phyloP scores from a whole-genome alignment of 1,284 basidiomycete genomes.

The Cutaneotrichosporon spelunceum region DNA sequence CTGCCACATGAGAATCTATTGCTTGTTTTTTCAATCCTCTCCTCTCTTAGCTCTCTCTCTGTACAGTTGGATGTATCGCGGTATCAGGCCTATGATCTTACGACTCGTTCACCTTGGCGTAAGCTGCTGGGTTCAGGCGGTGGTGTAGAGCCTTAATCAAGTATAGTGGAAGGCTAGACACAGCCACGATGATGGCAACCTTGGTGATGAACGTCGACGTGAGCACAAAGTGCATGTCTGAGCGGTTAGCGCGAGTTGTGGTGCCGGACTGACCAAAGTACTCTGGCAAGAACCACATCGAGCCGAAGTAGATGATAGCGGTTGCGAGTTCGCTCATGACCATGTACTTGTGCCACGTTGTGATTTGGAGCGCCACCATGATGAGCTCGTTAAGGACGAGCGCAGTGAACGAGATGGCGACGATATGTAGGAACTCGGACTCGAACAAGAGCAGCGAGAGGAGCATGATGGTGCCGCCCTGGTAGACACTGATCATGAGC shows the following conservation, averaged over 20 bases:
- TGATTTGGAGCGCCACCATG: conserved; percentile 98
- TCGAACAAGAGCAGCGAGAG: conserved; percentile 94
- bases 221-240: conserved; percentile 89
- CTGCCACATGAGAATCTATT: neutral
- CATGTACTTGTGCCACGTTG: conserved; percentile 98
- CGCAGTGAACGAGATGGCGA: conserved; percentile 96
- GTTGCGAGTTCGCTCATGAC: conserved; percentile 87
- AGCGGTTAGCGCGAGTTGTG: conserved; percentile 3
- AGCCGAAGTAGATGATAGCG: conserved; percentile 80
- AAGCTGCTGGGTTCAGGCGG: conserved; percentile 86
- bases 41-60: neutral
- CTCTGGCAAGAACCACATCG: conserved; percentile 90
- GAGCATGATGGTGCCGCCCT: conserved; percentile 99
- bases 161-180: conserved; percentile 87
- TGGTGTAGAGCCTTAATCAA: conserved; percentile 83
- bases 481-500: conserved; percentile 96
- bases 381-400: conserved; percentile 95
- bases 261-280: conserved; percentile 78
- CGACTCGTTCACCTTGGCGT: conserved; percentile 68
- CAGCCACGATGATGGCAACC: conserved; percentile 87
- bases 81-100: neutral
- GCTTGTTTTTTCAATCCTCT: neutral
- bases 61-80: neutral
- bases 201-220: conserved; percentile 90
- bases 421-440: conserved; percentile 96